phyloP scores from a whole-genome alignment of 345 rosid species.

The Hypericum androsaemum region DNA sequence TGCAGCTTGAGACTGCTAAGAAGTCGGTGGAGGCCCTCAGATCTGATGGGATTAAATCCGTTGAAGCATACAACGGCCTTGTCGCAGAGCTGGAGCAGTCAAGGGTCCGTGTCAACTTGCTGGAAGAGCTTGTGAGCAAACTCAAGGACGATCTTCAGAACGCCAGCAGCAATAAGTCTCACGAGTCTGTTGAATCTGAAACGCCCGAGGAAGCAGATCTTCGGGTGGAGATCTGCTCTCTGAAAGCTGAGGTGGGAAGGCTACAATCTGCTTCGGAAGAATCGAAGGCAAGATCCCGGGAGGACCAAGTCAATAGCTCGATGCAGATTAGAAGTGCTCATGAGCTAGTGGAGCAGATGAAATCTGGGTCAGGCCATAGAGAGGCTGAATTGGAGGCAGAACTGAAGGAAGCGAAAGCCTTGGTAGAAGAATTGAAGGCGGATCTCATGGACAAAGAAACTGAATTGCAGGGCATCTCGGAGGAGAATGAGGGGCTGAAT shows the following conservation, averaged over 20 bases:
- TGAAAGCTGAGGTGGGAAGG: constrained; percentile 48
- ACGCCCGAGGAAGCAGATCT: constrained; percentile 14
- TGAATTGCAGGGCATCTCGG: constrained; percentile 57
- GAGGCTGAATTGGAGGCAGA: constrained; percentile 35
- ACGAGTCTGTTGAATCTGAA: constrained; percentile 3
- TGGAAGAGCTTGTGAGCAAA: constrained; percentile 31
- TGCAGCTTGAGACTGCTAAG: constrained; percentile 6
- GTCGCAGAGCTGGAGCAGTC: constrained; percentile 1
- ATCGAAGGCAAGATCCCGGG: constrained; percentile 28
- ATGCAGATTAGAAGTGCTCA: background rate
- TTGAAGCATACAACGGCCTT: background rate
- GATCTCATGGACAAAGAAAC: constrained; percentile 84
- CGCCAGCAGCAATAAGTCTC: too few species aligned
- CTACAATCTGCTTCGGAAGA: constrained; percentile 46
- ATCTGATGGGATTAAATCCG: background rate
- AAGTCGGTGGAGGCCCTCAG: constrained; percentile 4
- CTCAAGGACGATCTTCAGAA: constrained; percentile 7
- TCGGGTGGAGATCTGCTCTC: constrained; percentile 15
- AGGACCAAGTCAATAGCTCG: background rate
- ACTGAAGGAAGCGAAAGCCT: constrained; percentile 18
- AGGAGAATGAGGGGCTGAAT: constrained; percentile 62
- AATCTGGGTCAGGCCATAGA: constrained; percentile 23
- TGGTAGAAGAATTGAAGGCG: constrained; percentile 61
- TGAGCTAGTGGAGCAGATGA: too few species aligned
- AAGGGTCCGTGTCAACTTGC: constrained; percentile 27